These are phyloP conservation scores for Amanita rubescens DNA, from an alignment of 768 basidiomycete genomes.

Conservation along the genomic window DNA sequence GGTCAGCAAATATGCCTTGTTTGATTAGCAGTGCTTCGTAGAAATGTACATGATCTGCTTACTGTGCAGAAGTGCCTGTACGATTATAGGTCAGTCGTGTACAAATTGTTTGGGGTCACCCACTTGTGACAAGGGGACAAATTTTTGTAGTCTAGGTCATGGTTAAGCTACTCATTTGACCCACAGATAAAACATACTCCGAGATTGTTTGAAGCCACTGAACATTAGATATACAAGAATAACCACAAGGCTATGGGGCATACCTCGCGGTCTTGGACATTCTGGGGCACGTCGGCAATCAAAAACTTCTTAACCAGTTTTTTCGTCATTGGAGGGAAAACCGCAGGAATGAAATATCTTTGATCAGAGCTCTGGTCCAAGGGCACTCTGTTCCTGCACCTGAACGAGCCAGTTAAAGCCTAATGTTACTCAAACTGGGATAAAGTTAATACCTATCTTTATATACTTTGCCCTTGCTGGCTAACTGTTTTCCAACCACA, in stretches of 20 bases:
- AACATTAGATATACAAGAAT: neutral
- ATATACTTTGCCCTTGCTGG: slow-evolving; percentile 43
- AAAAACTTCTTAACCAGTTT: slow-evolving; percentile 12
- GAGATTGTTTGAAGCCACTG: slow-evolving; percentile 2
- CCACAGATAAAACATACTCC: neutral
- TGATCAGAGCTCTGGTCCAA: slow-evolving; percentile 22
- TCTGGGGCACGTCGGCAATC: slow-evolving; percentile 23
- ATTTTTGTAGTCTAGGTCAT: slow-evolving; percentile 36
- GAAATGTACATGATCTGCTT: slow-evolving; percentile 8
- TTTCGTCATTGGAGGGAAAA: slow-evolving; percentile 38
- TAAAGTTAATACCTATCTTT: slow-evolving; percentile 30
- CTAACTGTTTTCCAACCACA: slow-evolving; percentile 29
- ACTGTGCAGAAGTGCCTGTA: slow-evolving; percentile 29
- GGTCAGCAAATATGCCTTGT: slow-evolving; percentile 44
- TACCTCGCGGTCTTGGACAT: slow-evolving; percentile 35
- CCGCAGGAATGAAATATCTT: slow-evolving; percentile 41
- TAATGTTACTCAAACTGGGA: neutral
- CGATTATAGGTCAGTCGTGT: neutral
- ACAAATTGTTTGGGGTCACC: slow-evolving; percentile 1
- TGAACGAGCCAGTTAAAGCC: slow-evolving; percentile 14
- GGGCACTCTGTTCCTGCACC: slow-evolving; percentile 40
- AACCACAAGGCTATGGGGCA: slow-evolving; percentile 21
- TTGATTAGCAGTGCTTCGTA: neutral
- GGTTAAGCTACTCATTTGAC: neutral
- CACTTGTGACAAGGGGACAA: slow-evolving; percentile 34